These are phyloP conservation scores for Tanacetum coccineum DNA, from an alignment of 129 eudicot genomes.

Conservation along the genomic window DNA sequence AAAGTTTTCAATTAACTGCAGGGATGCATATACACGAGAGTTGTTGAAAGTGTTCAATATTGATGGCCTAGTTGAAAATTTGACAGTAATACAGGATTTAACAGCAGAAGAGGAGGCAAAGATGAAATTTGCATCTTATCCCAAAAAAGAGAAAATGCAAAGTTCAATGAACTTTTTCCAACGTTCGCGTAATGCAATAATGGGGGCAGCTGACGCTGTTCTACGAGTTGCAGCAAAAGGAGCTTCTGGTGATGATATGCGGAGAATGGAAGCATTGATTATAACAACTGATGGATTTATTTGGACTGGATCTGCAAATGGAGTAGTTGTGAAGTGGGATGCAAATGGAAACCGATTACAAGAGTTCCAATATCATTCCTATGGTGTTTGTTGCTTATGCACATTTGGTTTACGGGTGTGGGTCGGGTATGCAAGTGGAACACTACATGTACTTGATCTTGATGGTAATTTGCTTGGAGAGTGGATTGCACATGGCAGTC, in stretches of 20 bases:
- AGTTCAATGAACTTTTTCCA: conserved; percentile 70
- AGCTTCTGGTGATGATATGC: conserved; percentile 66
- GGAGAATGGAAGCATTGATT: conserved; percentile 64
- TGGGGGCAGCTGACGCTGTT: conserved; percentile 99
- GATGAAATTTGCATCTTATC: conserved; percentile 49
- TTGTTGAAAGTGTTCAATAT: conserved; percentile 75
- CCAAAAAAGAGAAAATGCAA: conserved; percentile 68
- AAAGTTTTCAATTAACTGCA: conserved; percentile 29
- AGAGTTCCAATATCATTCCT: conserved; percentile 57
- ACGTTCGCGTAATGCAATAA: conserved; percentile 91
- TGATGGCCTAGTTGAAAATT: conserved; percentile 82
- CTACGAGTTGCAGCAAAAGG: conserved; percentile 91
- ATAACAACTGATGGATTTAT: conserved; percentile 59
- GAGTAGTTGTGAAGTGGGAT: conserved; percentile 83
- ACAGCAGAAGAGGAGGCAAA: conserved; percentile 68
- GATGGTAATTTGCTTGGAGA: conserved; percentile 73
- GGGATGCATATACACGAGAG: conserved; percentile 92
- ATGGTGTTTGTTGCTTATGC: conserved; percentile 52
- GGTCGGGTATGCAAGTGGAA: conserved; percentile 87
- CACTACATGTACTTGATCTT: conserved; percentile 72
- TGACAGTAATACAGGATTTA: conserved; percentile 54
- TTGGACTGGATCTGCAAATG: conserved; percentile 90
- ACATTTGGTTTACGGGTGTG: conserved; percentile 76
- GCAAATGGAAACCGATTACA: conserved; percentile 78
- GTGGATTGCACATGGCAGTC: conserved; percentile 83